Evolutionary conservation across 768 basidiomycete species (phyloP).

Genomic region (Suillus discolor): DNA sequence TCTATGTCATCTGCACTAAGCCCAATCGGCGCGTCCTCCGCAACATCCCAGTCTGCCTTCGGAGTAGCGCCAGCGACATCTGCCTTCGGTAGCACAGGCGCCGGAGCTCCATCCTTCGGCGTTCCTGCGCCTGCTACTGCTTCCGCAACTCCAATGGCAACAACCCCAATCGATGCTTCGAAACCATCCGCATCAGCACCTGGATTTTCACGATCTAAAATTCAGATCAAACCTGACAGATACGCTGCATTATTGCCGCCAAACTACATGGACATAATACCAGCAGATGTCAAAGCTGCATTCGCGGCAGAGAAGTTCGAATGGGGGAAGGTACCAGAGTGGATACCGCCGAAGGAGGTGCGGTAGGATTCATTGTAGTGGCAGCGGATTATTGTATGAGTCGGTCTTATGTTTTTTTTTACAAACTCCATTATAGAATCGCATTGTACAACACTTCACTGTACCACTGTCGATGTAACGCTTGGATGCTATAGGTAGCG

Average conservation of each 20-base stretch:
- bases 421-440: conserved; percentile 1
- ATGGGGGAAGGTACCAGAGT: conserved; percentile 73
- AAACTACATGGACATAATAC: conserved; percentile 60
- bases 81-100: conserved; percentile 21
- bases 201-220: conserved; percentile 38
- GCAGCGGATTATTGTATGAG: neutral
- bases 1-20: neutral
- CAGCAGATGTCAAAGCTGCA: conserved; percentile 50
- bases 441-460: neutral
- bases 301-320: conserved; percentile 62
- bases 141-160: conserved; percentile 31
- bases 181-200: conserved; percentile 28
- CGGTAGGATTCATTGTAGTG: conserved; percentile 35
- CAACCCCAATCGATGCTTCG: conserved; percentile 18
- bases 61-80: conserved; percentile 23
- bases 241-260: conserved; percentile 59
- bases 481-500: neutral
- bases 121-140: conserved; percentile 25
- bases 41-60: conserved; percentile 24
- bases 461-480: neutral
- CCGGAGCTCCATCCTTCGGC: conserved; percentile 21
- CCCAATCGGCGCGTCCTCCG: conserved; percentile 5
- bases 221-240: conserved; percentile 48
- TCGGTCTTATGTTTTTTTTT: conserved; percentile 4
- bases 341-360: conserved; percentile 67